Conservation (phyloP, 2,329 filamentous ascomycete genomes). For the Fusarium buxicola region DNA sequence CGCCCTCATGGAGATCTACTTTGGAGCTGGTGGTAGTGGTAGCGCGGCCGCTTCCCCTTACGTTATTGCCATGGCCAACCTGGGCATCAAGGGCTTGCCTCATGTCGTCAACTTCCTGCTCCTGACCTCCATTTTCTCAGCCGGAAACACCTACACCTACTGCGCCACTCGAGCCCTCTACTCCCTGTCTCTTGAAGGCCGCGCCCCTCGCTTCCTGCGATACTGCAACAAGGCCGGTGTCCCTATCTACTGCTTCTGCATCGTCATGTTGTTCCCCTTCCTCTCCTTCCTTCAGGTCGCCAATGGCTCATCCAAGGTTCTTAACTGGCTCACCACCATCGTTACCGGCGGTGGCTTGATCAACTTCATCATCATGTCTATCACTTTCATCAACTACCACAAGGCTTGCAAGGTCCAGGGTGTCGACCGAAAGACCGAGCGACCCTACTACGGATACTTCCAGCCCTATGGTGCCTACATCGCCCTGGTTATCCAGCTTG, state of each 20-base stretch:
- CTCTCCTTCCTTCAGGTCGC: constrained; percentile 63
- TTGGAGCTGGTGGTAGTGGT: constrained; percentile 47
- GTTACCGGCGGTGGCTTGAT: constrained; percentile 68
- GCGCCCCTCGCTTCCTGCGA: constrained; percentile 62
- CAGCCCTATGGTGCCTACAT: constrained; percentile 56
- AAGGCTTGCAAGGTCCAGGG: constrained; percentile 64
- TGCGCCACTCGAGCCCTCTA: constrained; percentile 62
- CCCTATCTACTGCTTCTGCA: constrained; percentile 65
- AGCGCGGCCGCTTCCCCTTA: constrained; percentile 63
- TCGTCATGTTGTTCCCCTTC: constrained; percentile 64
- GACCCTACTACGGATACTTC: constrained; percentile 66
- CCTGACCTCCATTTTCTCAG: constrained; percentile 51
- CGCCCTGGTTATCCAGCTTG: constrained; percentile 53
- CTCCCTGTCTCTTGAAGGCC: constrained; percentile 60
- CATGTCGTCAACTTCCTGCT: constrained; percentile 67
- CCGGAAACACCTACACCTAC: constrained; percentile 54
- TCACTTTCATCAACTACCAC: constrained; percentile 60
- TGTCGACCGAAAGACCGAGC: constrained; percentile 61
- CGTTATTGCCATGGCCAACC: constrained; percentile 58
- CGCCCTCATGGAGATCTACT: constrained; percentile 64
- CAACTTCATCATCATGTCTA: constrained; percentile 66
- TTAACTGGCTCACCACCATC: constrained; percentile 65
- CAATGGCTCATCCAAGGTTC: constrained; percentile 59
- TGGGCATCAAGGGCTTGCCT: constrained; percentile 63
- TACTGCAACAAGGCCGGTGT: constrained; percentile 70